These are phyloP conservation scores for Exophiala aquamarina DNA, from an alignment of 2,329 filamentous ascomycete genomes.

Conservation along the genomic window DNA sequence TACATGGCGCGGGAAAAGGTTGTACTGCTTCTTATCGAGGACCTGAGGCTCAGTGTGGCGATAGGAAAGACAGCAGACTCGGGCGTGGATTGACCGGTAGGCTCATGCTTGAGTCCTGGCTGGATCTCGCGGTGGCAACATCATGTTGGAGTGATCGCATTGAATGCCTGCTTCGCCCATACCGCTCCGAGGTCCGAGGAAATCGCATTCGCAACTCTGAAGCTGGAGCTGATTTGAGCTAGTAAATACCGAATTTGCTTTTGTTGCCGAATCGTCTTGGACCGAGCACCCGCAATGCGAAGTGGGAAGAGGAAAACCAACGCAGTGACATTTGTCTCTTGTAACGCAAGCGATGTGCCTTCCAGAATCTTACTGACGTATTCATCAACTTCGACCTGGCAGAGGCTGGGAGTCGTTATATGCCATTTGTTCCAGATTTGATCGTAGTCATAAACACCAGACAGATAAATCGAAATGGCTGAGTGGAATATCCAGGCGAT, in stretches of 20 bases:
- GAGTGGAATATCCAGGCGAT: conserved; percentile 3
- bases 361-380: conserved; percentile 2
- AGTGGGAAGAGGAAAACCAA: background rate
- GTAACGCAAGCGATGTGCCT: background rate
- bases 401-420: background rate
- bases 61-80: no score
- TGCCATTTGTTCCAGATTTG: background rate
- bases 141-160: no score
- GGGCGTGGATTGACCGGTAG: no score
- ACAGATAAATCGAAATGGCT: conserved; percentile 7
- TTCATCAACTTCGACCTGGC: background rate
- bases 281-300: conserved; percentile 1
- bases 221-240: background rate
- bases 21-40: no score
- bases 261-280: background rate
- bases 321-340: background rate
- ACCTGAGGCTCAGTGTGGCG: no score
- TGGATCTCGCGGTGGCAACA: no score
- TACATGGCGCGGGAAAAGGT: no score
- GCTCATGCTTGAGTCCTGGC: no score
- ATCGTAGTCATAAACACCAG: conserved; percentile 7
- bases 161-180: background rate
- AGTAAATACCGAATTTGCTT: background rate
- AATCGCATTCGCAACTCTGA: background rate
- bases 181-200: background rate